Evolutionary conservation across 768 basidiomycete species (phyloP).

Genomic region (Pholiota conissans): DNA sequence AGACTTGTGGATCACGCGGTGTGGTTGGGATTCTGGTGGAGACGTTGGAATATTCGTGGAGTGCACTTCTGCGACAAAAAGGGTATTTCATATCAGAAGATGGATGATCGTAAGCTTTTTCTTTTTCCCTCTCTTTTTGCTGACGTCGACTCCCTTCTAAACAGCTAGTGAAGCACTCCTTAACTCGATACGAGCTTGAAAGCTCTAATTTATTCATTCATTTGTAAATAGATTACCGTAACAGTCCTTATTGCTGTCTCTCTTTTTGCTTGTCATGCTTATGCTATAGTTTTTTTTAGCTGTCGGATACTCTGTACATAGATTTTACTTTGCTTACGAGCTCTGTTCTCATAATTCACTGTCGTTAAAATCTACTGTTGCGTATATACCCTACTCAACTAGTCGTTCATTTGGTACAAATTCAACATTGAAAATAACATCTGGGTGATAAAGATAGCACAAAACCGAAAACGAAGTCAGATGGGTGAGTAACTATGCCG

Average conservation of each 20-base stretch:
- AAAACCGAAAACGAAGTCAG: neutral
- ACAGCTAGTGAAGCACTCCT: conserved; percentile 20
- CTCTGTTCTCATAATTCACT: too few relatives aligned
- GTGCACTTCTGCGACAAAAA: conserved; percentile 21
- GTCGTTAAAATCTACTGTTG: neutral
- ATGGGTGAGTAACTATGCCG: neutral
- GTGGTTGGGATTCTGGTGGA: conserved; percentile 23
- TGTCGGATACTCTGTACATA: too few relatives aligned
- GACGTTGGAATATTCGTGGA: conserved; percentile 22
- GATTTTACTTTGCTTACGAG: too few relatives aligned
- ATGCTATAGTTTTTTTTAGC: neutral
- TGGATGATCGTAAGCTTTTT: conserved; percentile 18
- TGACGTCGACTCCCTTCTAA: neutral
- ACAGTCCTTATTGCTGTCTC: neutral
- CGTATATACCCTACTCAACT: neutral
- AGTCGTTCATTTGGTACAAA: neutral
- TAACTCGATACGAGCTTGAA: conserved; percentile 16
- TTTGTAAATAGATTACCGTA: neutral
- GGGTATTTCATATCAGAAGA: conserved; percentile 15
- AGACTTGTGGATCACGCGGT: conserved; percentile 18
- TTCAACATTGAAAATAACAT: neutral
- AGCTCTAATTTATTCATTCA: neutral
- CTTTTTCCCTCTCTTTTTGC: neutral
- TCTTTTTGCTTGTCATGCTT: too few relatives aligned
- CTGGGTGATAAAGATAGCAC: neutral